Base-by-base conservation (phyloP, 805 yeast species). In the Lipomyces lipofer region DNA sequence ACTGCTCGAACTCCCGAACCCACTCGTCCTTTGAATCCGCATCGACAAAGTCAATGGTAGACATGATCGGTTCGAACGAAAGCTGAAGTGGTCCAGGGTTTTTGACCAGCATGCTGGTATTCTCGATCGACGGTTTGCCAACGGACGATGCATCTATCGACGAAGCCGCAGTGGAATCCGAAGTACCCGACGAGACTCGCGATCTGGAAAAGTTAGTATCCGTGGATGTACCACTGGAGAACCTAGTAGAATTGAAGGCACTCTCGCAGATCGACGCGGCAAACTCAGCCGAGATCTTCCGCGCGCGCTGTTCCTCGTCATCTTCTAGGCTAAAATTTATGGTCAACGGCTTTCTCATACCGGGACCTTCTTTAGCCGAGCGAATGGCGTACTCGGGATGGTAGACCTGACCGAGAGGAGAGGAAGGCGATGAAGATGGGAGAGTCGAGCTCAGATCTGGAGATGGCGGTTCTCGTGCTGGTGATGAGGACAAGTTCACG, bases 201-300 rank as follows among this genome's bases (percentile, higher is more conserved):
- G 52, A 25, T 6, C 44, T 27, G 22, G 52, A 43, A n/a, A n/a
- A n/a, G n/a, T n/a, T n/a, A n/a, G n/a, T n/a, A 13, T 33, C 45
- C 9, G 33, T 15, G 25, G 48, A 49, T 21, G 58, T 45, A 29
- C 42, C 54, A 25, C 54, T 54, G 4, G 32, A 28, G 24, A 39
- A 40, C 8, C 54, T 49, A 6, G 44, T 15, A 1, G 28, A 1
- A 32, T 57, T 57, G 42, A 57, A 57, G 39, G 47, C 46, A 5
- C 35, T 32, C 35, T 57, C 61, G 38, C 61, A 57, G 8, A 57
- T 30, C 24, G 59, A 40, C 1, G 56, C 50, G 5, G 61, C 61
- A 42, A 57, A 57, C 13, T 55, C 60, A 6, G 61, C 58, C 7
- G 61, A 57, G 10, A 49, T 19, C 39, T 57, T 52, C 27, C 61